A percentile compares a stretch with the other conserved stretches of the same genome.
Conservation (phyloP, 148 eudicot genomes). For the Camellia lanceoleosa region DNA sequence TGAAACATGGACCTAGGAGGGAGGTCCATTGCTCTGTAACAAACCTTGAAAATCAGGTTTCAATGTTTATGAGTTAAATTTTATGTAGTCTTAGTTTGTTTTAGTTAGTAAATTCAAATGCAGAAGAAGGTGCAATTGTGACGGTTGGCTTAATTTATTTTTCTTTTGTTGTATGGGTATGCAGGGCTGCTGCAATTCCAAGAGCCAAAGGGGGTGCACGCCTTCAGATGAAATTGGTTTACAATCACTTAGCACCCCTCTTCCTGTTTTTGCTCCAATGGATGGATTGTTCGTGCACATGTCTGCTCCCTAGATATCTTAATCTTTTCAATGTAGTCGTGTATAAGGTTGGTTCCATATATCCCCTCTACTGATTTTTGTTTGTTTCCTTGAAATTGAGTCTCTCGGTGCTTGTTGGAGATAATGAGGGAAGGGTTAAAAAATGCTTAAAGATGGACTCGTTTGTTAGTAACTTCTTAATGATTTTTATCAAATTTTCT, state of each 20-base stretch:
- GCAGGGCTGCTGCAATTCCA: constrained; percentile 78
- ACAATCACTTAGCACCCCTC: constrained; percentile 56
- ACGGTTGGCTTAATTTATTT: not conserved
- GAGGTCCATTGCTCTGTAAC: not conserved
- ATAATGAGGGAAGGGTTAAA: not conserved
- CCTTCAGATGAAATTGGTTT: constrained; percentile 68
- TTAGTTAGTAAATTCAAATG: not conserved
- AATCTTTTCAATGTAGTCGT: constrained; percentile 61
- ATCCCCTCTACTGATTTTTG: not conserved
- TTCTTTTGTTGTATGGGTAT: not conserved
- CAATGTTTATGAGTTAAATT: not conserved
- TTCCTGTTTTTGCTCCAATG: constrained; percentile 59
- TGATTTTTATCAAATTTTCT: not conserved
- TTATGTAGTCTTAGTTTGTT: not conserved
- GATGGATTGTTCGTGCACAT: constrained; percentile 66
- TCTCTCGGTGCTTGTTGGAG: not conserved
- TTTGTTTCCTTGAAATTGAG: not conserved
- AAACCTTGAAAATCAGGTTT: not conserved
- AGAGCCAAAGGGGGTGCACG: constrained; percentile 53
- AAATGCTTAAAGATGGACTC: not conserved
- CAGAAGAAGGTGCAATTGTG: not conserved
- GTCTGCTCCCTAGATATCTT: constrained; percentile 55
- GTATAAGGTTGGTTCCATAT: constrained; percentile 48
- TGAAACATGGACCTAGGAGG: not conserved
- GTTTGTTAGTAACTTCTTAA: not conserved